Evolutionary conservation across 2,329 filamentous ascomycete genomes (phyloP).

Genomic region (Fusarium illudens): DNA sequence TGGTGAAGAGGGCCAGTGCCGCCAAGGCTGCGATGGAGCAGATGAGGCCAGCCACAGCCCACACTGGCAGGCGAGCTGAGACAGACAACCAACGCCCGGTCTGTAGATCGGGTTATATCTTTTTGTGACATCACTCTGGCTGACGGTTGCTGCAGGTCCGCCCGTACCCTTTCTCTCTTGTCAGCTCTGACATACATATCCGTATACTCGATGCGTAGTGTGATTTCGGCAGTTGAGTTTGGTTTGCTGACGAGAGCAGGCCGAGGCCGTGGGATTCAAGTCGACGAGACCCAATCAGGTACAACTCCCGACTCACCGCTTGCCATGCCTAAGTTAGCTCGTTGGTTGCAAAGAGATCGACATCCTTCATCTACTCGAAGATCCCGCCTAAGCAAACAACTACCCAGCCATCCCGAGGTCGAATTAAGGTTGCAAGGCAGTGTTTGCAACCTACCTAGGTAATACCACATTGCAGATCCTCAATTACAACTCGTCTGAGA

Average conservation of each 20-base stretch:
- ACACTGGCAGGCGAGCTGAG: conserved; percentile 13
- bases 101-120: neutral
- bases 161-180: neutral
- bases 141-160: neutral
- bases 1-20: conserved; percentile 12
- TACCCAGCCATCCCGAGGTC: neutral
- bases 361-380: neutral
- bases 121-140: neutral
- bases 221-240: neutral
- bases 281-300: neutral
- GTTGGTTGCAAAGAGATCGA: neutral
- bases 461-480: neutral
- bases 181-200: neutral
- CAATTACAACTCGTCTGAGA: neutral
- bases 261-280: neutral
- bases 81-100: neutral
- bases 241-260: neutral
- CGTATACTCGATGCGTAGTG: neutral
- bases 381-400: neutral
- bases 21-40: conserved; percentile 35
- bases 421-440: neutral
- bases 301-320: neutral
- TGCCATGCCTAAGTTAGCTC: neutral
- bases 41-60: conserved; percentile 24
- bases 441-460: neutral